Base-by-base conservation (phyloP, 2,329 filamentous ascomycete genomes). In the Fusarium mexicanum region DNA sequence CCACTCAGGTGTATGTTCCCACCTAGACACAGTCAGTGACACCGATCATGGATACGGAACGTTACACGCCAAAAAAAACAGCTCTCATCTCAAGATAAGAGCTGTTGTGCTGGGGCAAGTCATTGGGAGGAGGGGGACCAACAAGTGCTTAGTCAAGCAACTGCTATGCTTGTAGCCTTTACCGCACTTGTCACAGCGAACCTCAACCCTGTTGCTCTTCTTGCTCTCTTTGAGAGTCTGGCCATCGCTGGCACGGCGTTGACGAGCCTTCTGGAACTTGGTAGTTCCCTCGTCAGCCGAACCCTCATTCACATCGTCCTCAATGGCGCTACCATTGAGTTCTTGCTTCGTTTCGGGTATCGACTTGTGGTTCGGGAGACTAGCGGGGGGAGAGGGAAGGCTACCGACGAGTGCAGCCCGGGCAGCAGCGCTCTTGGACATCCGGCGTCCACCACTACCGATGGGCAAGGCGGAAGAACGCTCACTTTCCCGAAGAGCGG, bases 91-190 rank as follows among this genome's bases (percentile, higher is more conserved):
- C 38, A 57, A 58, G 44, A 70, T 48, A 67, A 80, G 80, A 79
- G 80, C 81, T 77, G 77, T 81, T 81, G 64, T 57, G 46, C 67
- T 75, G 81, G 82, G 78, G 72, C 72, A 74, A 81, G 78, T 80
- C 46, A 82, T 83, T 81, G 84, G 85, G 85, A 85, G 85, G 85
- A 87, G 89, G 91, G 89, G 87, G 89, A 98, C 96, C 91, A 92
- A 98, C 96, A 98, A 93, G 92, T 99, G 96, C 91, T 98, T 99
- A 84, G 94, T 97, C 88, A 99, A 91, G 91, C 96, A 99, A 88
- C 96, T 98, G 91, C 95, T 97, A 90, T 99, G 96, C 91, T 99
- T 99, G 91, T 99, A 99, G 86, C 95, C 95, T 90, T 99, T 99
- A 85, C 96, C 96, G 88, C 96, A 99, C 85, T 95, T 96, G 83